Conservation (phyloP, 2,329 filamentous ascomycete genomes). For the Septoria petroselini region DNA sequence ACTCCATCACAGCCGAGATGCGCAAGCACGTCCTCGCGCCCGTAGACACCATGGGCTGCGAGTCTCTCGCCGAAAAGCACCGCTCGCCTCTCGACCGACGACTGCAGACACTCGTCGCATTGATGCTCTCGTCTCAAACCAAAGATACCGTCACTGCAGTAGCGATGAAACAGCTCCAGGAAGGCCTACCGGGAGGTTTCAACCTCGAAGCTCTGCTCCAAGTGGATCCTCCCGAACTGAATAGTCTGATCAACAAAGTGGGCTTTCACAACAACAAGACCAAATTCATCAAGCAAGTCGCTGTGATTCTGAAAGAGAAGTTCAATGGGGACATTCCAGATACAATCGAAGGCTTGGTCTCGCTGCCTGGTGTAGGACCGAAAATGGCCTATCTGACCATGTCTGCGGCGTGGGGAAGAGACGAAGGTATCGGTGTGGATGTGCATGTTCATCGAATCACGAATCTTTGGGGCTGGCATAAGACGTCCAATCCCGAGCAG, state of each 20-base stretch:
- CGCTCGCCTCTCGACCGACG: slow-evolving; percentile 58
- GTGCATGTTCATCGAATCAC: slow-evolving; percentile 94
- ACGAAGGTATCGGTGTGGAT: slow-evolving; percentile 83
- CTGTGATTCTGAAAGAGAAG: slow-evolving; percentile 63
- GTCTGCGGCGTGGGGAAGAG: slow-evolving; percentile 67
- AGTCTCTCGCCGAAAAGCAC: slow-evolving; percentile 62
- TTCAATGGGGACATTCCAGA: slow-evolving; percentile 75
- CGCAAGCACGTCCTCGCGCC: slow-evolving; percentile 68
- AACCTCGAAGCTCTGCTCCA: slow-evolving; percentile 75
- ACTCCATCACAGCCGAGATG: slow-evolving; percentile 75
- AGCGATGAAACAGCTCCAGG: slow-evolving; percentile 75
- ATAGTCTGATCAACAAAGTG: slow-evolving; percentile 75
- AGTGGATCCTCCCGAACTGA: slow-evolving; percentile 63
- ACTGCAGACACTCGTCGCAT: slow-evolving; percentile 79
- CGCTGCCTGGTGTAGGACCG: slow-evolving; percentile 81
- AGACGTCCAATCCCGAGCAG: slow-evolving; percentile 75
- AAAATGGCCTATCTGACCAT: slow-evolving; percentile 94
- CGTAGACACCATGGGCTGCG: slow-evolving; percentile 97
- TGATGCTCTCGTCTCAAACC: slow-evolving; percentile 91
- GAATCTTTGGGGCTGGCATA: slow-evolving; percentile 90
- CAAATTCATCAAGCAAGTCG: slow-evolving; percentile 64
- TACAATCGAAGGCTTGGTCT: slow-evolving; percentile 69
- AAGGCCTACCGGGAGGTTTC: slow-evolving; percentile 64
- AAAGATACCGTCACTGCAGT: slow-evolving; percentile 87
- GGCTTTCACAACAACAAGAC: slow-evolving; percentile 97